Evolutionary conservation across 2,329 filamentous ascomycete species (phyloP), one percentile per base, ranked within the genome.

Genomic region (Alternaria gansuensis): DNA sequence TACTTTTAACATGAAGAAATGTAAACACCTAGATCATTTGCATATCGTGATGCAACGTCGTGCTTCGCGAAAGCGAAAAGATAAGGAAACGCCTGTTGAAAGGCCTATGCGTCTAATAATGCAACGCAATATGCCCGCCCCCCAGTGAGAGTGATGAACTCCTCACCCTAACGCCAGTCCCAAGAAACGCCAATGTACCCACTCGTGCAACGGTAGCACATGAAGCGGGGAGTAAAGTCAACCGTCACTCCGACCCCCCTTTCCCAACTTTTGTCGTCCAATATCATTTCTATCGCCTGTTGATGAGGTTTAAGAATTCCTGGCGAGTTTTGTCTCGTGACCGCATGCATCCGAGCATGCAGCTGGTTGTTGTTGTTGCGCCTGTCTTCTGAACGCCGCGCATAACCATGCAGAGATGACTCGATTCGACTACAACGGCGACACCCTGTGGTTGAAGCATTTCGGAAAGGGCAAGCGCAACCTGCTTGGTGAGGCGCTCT

Each of bases 321-420:
- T 97, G 96, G 70, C 95, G 85, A 10, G 94, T 97, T 84, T 97
- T 97, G 61, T 92, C 92, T 70, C 91, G 92, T 60, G 89, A 89
- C 74, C 97, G 89, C 84, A 99, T 96, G 72, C 93, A 93, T 37
- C 95, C 95, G n/a, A 98, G 86, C 80, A 99, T 96, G 77, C 94
- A 98, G 81, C 93, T 97, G 17, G 95, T 99, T 36, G 96, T 95
- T 6, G 95, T 98, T 17, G 87, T 90, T 50, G 91, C 89, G 39
- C 85, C 87, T 0, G 92, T 93, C 83, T 99, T 97, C 76, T 97
- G 87, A 9, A 99, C 94, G n/a, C 95, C 95, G 45, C 95, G 88
- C 93, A 97, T 98, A 14, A 97, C 93, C 94, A 98, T 99, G 83
- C 95, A 99, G 45, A 98, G 82, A 80, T 99, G 95, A 73, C 88